Evolutionary conservation across 495 filamentous ascomycete genomes (phyloP).

Genomic region (Melanomma pulvis-pyrius): DNA sequence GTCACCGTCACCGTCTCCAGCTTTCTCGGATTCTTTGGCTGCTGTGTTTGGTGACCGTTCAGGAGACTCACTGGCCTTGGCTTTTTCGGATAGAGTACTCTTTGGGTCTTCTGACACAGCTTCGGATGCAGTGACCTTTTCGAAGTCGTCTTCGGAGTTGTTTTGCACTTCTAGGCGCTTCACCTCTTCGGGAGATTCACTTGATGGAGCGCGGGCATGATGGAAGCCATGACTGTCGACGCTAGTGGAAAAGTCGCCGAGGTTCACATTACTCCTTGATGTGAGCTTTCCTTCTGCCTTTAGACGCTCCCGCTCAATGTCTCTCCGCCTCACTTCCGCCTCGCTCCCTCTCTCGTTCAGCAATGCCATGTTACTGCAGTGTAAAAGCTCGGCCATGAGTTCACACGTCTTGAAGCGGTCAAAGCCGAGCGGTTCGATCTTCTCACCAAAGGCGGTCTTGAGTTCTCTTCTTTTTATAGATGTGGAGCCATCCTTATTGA

Average conservation of each 20-base stretch:
- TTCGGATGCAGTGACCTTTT: conserved; percentile 76
- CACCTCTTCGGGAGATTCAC: conserved; percentile 52
- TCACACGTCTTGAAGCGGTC: conserved; percentile 99
- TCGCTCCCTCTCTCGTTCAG: conserved; percentile 93
- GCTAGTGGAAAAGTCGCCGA: conserved; percentile 49
- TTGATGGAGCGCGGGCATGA: conserved; percentile 48
- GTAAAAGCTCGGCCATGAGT: conserved; percentile 94
- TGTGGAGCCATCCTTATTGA: conserved; percentile 61
- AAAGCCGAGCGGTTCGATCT: conserved; percentile 94
- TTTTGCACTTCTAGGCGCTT: conserved; percentile 69
- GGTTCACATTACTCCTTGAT: conserved; percentile 47
- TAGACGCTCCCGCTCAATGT: conserved; percentile 78
- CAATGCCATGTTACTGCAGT: conserved; percentile 98
- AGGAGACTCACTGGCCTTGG: conserved; percentile 20
- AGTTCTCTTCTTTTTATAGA: conserved; percentile 66
- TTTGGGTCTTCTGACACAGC: conserved; percentile 67
- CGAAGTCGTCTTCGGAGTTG: conserved; percentile 85
- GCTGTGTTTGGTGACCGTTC: conserved; percentile 26
- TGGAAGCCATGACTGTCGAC: conserved; percentile 52
- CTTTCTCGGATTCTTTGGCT: conserved; percentile 22
- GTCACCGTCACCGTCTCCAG: conserved; percentile 52
- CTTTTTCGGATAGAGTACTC: conserved; percentile 54
- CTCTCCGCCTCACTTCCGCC: conserved; percentile 76
- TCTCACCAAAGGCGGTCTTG: conserved; percentile 81
- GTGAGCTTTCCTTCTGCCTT: conserved; percentile 67